Evolutionary conservation across 768 basidiomycete genomes (phyloP), one percentile per base, ranked within the genome.

Genomic region (Suillus brevipes): DNA sequence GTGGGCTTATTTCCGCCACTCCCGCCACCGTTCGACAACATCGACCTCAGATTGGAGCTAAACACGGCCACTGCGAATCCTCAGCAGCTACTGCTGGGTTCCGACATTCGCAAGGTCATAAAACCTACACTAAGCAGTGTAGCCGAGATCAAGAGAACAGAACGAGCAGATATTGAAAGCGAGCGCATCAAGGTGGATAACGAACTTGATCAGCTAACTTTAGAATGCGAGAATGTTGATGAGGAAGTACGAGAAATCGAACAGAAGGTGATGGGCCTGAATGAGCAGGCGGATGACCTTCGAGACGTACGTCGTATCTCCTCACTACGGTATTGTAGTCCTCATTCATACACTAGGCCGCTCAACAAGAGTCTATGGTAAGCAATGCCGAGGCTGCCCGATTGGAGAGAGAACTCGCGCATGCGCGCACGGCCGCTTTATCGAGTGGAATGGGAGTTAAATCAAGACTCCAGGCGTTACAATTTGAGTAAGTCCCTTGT

Each of bases 381-480:
- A 87, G 89, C 65, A 88, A 82, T 69, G 83, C 80, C 12, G 89
- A 94, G 75, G 88, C 88, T 9, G 78, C 81, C 42, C 84, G 87
- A 49, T 76, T 94, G 47, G 90, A 93, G 68, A 84, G 83, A 61
- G 91, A 92, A 66, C 76, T 94, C 10, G 88, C 87, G 3, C 85
- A 89, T 60, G 92, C 92, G 16, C 82, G 88, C 69, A 89, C 87
- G 25, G 88, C 89, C 3, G 91, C 91, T 16, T 81, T 90, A 61
- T 87, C 91, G 3, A 90, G 88, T 69, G 93, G 92, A n/a, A 87
- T 92, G 74, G 90, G 89, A 16, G 89, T 92, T 57, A 91, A 93
- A 72, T 87, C 90, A 23, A 84, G 89, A 63, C 78, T 94, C 12
- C 90, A 93, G 69, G 85, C 87, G 0, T 73, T 93, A 52, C 88